These are phyloP conservation scores for Talaromyces sp. DNA, from an alignment of 2,329 filamentous ascomycete species.

Conservation along the genomic window DNA sequence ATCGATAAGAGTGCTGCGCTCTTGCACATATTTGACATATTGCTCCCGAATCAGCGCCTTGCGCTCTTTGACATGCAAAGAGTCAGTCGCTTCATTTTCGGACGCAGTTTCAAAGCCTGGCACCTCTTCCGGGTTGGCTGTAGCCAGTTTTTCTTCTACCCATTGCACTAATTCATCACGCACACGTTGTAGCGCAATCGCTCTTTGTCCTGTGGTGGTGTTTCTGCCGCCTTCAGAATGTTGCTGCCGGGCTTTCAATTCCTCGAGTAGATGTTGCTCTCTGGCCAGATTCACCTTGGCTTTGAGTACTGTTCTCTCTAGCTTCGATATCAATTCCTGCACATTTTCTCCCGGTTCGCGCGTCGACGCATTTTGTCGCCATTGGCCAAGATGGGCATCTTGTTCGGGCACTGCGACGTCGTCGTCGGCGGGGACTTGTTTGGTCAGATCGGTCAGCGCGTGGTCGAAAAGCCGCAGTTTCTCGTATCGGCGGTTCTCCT, in stretches of 20 bases:
- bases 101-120: constrained; percentile 21
- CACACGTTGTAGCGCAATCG: constrained; percentile 39
- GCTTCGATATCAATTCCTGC: constrained; percentile 31
- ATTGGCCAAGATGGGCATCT: constrained; percentile 13
- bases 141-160: constrained; percentile 46
- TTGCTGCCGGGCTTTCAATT: constrained; percentile 22
- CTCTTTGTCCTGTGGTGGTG: constrained; percentile 16
- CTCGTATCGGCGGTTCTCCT: constrained; percentile 41
- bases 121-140: constrained; percentile 26
- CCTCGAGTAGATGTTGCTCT: constrained; percentile 31
- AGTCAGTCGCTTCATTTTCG: constrained; percentile 25
- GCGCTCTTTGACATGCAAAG: constrained; percentile 26
- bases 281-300: constrained; percentile 32
- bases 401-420: neutral
- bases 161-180: constrained; percentile 48
- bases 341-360: constrained; percentile 18
- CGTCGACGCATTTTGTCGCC: constrained; percentile 14
- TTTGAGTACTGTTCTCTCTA: constrained; percentile 36
- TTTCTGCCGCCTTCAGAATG: neutral
- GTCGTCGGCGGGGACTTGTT: neutral
- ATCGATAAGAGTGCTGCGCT: constrained; percentile 32
- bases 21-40: constrained; percentile 32
- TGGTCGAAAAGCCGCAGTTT: constrained; percentile 46
- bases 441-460: constrained; percentile 39
- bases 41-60: constrained; percentile 30